Base-by-base conservation (phyloP, 805 yeast species). In the Suhomyces vadensis region DNA sequence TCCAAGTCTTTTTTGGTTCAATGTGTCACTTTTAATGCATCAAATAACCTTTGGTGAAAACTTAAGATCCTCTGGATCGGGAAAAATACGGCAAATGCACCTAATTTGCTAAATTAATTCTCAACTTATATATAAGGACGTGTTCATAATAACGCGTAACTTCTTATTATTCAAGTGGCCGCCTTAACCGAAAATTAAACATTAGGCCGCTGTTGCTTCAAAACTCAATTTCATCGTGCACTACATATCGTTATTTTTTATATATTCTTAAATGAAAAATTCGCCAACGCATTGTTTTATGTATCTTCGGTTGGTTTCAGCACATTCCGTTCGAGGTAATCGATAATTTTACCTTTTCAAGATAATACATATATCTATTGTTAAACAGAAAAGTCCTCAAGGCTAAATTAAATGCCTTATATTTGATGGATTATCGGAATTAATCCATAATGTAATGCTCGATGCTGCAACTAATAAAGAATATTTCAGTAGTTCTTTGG, bases 141-240 rank as follows among this genome's bases (percentile, higher is more conserved):
- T 27, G 31, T 27, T 27, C 17, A 27, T n/a, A 27, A 27, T 27
- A 29, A n/a, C 11, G 33, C 33, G 33, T 20, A 6, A 9, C 14
- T 3, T 7, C 14, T 29, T 29, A 16, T 6, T 14, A 17, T 16
- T 29, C 33, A 29, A 14, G 20, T 14, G 20, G 16, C 33, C 33
- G 33, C 33, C 33, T 29, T 29, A 16, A 29, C 33, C 33, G 20
- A 29, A 29, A 17, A 14, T 29, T 29, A 14, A 20, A 29, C 33
- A 14, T 29, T 29, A 14, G 16, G 16, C 33, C 10, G 20, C 9
- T 20, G 20, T n/a, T 20, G 9, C 33, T 20, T 11, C 16, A 29
- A 29, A 29, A 29, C 33, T 20, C 33, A 14, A 29, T 29, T 14
- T 29, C 11, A n/a, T 29, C 33, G 33, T 29, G 33, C 20, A 29